Conservation (phyloP, 2,329 filamentous ascomycete species). For the Hymenoscyphus fraxineus region DNA sequence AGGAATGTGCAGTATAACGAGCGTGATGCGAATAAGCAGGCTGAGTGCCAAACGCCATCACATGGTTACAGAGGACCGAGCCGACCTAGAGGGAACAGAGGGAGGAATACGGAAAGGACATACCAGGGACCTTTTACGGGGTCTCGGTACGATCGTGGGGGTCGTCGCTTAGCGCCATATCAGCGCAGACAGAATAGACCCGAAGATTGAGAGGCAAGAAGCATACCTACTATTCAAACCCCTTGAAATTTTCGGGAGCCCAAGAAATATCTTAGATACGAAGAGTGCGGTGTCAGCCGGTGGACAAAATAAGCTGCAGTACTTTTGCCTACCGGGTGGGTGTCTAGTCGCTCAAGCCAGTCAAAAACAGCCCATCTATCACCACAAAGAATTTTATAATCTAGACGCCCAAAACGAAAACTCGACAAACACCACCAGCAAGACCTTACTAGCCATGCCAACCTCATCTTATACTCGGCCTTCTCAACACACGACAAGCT, state of each 20-base stretch:
- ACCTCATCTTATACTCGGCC: too few species aligned
- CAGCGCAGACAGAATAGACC: neutral
- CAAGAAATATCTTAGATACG: too few species aligned
- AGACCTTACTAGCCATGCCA: too few species aligned
- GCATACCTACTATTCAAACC: neutral
- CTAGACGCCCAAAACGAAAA: too few species aligned
- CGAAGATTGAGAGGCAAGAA: neutral
- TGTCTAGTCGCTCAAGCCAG: too few species aligned
- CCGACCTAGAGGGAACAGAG: neutral
- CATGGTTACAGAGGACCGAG: neutral
- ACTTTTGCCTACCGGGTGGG: too few species aligned
- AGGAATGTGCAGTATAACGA: slow-evolving; percentile 33
- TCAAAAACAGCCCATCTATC: too few species aligned
- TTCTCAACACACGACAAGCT: too few species aligned
- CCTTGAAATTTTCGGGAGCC: neutral
- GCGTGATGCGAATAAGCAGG: slow-evolving; percentile 1
- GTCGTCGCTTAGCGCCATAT: neutral
- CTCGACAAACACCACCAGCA: too few species aligned
- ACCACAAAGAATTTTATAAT: too few species aligned
- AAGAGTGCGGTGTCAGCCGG: too few species aligned
- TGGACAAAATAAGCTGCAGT: too few species aligned
- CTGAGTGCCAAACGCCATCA: neutral
- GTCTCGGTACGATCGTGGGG: neutral
- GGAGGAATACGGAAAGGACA: neutral
- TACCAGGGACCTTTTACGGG: neutral